Base-by-base conservation (phyloP, 441 rosid genomes). In the Erodium trifolium region DNA sequence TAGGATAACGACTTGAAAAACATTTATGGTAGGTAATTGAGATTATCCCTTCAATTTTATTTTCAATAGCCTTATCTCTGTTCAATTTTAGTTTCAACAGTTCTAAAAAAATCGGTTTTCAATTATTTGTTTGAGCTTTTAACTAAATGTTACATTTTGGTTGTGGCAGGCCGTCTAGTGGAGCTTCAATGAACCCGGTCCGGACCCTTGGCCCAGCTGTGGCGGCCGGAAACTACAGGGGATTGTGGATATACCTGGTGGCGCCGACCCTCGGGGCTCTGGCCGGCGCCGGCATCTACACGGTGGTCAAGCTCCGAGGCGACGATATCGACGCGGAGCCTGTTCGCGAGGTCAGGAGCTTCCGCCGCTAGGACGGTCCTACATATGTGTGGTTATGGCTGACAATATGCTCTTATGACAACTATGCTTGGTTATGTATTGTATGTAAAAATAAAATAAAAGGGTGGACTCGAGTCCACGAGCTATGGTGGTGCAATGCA, bases 141-240 rank as follows among this genome's bases (percentile, higher is more conserved):
- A 23, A 23, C 27, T 23, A 23, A 23, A 2, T 34, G 37, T 34
- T 34, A 34, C 37, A 5, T 34, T 34, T 34, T 34, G 37, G 37
- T 1, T 2, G 0, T 41, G 47, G 47, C 79, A 93, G 99, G 76
- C 89, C 92, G 34, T 81, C 96, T 27, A 93, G 81, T 67, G 99
- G 97, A 43, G 99, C 78, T 69, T 91, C 99, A 55, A 93, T 93
- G 99, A 93, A 93, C 62, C 99, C 99, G 0, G 99, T 91, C 72
- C 78, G 99, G 71, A 89, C 95, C 5, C 72, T 93, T 17, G 99
- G 99, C 35, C 99, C 99, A 0, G 99, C 99, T 0, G 84, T 93
- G 51, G 99, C 99, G 5, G 84, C 97, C 60, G 99, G 96, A 76
- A 88, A 88, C 72, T 93, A 89, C 70, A 79, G 72, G 63, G 77